Conservation (phyloP, 164 flowering plant species). For the Sextonia rubra region DNA sequence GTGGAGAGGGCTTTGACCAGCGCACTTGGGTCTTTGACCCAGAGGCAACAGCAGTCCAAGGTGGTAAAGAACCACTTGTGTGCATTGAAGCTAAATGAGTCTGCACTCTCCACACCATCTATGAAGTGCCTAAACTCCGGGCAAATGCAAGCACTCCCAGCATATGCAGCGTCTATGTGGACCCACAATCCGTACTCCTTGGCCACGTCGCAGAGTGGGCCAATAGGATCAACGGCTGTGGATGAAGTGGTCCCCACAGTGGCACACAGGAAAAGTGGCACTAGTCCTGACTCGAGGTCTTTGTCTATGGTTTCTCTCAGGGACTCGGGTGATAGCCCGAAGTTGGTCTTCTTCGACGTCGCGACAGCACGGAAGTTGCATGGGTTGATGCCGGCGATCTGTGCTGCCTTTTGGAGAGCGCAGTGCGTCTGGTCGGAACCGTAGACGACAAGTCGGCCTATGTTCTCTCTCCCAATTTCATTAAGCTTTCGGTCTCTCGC, state of each 20-base stretch:
- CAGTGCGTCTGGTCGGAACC: slow-evolving; percentile 60
- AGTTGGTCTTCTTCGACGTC: slow-evolving; percentile 19
- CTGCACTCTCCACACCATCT: slow-evolving; percentile 50
- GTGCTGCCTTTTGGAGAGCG: slow-evolving; percentile 47
- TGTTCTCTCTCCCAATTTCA: slow-evolving; percentile 25
- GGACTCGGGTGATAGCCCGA: slow-evolving; percentile 21
- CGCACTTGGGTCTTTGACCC: slow-evolving; percentile 54
- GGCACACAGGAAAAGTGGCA: slow-evolving; percentile 38
- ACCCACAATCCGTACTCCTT: slow-evolving; percentile 36
- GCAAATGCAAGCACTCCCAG: slow-evolving; percentile 64
- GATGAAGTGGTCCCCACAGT: slow-evolving; percentile 55
- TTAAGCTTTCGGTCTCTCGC: slow-evolving; percentile 41
- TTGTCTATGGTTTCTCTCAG: slow-evolving; percentile 16
- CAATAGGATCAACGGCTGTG: slow-evolving; percentile 43
- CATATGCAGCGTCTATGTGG: slow-evolving; percentile 64
- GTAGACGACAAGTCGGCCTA: slow-evolving; percentile 22
- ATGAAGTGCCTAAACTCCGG: slow-evolving; percentile 58
- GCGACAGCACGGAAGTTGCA: slow-evolving; percentile 37
- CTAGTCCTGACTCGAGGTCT: slow-evolving; percentile 28
- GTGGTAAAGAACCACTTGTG: slow-evolving; percentile 74
- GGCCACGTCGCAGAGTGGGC: slow-evolving; percentile 26
- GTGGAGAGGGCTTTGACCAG: slow-evolving; percentile 48
- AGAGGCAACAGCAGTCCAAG: slow-evolving; percentile 63
- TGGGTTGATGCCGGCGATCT: slow-evolving; percentile 48
- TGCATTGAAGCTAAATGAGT: slow-evolving; percentile 65